Base-by-base conservation (phyloP, 768 basidiomycete genomes). In the Rhizopogon vinicolor region DNA sequence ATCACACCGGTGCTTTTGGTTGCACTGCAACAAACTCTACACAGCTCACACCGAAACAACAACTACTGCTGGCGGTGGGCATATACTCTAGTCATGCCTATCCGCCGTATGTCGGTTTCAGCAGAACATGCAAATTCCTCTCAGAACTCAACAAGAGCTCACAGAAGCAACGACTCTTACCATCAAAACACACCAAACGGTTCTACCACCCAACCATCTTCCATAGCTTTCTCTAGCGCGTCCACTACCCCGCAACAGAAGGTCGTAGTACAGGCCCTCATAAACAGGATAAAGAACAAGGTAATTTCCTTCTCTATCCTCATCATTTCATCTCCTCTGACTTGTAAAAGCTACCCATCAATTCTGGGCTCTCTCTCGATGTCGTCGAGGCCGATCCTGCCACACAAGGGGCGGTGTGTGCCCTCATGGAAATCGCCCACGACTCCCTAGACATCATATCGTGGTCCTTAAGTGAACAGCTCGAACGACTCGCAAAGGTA, bases 381-480 rank as follows among this genome's bases (percentile, higher is more conserved):
- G 78, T 81, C 29, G 74, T 95, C 52, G 93, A 96, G 71, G 76
- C 76, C 7, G 92, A 95, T 69, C 73, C 78, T 35, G 84, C 90
- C 5, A 84, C 89, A 0, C 83, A 85, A 59, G 84, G 90, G 65
- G 83, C 88, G 7, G 82, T 94, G 41, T 82, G 87, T 59, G 83
- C 91, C 12, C 76, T 96, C 16, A 81, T 91, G n/a, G 85, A 91
- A 44, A 79, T 95, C 13, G 84, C 92, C 2, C 73, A 77, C 53
- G 88, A 91, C 60, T 86, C 87, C 9, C 69, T 93, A 55, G 86
- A 92, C 65, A 82, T 89, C 60, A 92, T 96, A 49, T 85, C 85
- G 1, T 87, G 84, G 75, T 84, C 84, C 5, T 73, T 97, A 44
- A 82, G 84, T 53, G 88, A 91, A 61, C 78, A 90, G 25, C 70